phyloP scores from a whole-genome alignment of 2,329 filamentous ascomycete genomes.

The Neofusicoccum laricinum region DNA sequence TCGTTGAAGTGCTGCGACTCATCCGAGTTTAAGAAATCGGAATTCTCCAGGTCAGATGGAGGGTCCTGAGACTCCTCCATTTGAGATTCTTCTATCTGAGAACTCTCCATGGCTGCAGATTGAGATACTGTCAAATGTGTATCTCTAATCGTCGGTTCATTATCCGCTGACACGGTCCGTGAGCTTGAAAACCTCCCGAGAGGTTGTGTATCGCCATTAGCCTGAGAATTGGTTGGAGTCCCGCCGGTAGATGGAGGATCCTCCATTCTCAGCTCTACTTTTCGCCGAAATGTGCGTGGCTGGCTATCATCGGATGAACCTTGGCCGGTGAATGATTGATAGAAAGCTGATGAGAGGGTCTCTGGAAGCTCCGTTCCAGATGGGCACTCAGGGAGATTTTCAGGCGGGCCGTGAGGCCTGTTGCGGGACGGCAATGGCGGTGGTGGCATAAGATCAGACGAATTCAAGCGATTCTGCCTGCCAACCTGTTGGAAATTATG shows the following conservation, averaged over 20 bases:
- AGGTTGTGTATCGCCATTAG: not conserved
- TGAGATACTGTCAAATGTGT: not conserved
- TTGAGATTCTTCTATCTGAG: not conserved
- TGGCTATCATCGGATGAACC: not conserved
- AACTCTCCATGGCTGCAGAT: not conserved
- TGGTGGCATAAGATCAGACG: not conserved
- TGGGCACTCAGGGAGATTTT: no score
- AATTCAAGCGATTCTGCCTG: not conserved
- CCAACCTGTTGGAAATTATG: not conserved
- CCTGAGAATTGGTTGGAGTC: not conserved
- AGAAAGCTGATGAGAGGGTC: no score
- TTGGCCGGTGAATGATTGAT: no score
- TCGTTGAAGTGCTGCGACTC: no score
- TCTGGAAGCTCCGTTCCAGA: no score
- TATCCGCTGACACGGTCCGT: no score
- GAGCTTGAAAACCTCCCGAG: fast-evolving
- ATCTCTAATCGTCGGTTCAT: not conserved
- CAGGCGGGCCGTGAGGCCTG: no score
- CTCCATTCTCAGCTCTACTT: not conserved
- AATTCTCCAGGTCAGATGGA: not conserved
- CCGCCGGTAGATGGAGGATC: not conserved
- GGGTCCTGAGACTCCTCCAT: no score
- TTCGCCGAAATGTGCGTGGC: not conserved
- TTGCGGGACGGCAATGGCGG: no score
- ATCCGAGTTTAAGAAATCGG: no score